Percentiles rank a stretch among this genome's conserved stretches.
phyloP scores from a whole-genome alignment of 2,329 filamentous ascomycete genomes.

The Botrytis hyacinthi region DNA sequence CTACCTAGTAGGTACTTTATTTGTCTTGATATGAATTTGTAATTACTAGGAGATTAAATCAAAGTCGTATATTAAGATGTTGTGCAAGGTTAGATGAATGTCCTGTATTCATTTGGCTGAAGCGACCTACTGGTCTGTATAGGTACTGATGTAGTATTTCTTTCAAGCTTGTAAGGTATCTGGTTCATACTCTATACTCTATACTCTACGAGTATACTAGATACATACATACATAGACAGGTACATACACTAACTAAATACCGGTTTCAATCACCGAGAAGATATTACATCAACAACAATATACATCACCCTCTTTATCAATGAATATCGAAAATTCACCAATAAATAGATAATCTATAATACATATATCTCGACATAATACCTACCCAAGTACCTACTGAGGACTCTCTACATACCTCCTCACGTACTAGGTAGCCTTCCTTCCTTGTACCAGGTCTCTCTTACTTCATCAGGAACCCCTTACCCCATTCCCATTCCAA shows the following conservation, averaged over 20 bases:
- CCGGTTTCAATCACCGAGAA: too few species aligned
- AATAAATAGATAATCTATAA: too few species aligned
- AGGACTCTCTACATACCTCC: too few species aligned
- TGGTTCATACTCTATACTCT: too few species aligned
- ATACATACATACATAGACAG: too few species aligned
- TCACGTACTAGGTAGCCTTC: background rate
- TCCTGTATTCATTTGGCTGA: background rate
- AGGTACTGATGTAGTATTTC: background rate
- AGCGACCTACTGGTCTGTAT: too few species aligned
- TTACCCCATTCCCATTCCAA: slow-evolving; percentile 5
- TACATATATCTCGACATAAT: too few species aligned
- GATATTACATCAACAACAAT: background rate
- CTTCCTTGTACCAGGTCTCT: background rate
- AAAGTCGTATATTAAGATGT: background rate
- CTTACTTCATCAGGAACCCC: slow-evolving; percentile 5
- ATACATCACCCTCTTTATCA: background rate
- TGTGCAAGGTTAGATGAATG: background rate
- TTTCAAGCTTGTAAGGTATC: too few species aligned
- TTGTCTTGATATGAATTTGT: background rate
- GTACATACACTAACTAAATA: background rate
- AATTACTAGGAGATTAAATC: background rate
- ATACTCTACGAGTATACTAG: too few species aligned
- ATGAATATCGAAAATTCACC: background rate
- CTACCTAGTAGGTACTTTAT: too few species aligned
- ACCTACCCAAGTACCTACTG: background rate